Conservation (phyloP, 371 early-diverging fungal species). For the Mucor lusitanicus region DNA sequence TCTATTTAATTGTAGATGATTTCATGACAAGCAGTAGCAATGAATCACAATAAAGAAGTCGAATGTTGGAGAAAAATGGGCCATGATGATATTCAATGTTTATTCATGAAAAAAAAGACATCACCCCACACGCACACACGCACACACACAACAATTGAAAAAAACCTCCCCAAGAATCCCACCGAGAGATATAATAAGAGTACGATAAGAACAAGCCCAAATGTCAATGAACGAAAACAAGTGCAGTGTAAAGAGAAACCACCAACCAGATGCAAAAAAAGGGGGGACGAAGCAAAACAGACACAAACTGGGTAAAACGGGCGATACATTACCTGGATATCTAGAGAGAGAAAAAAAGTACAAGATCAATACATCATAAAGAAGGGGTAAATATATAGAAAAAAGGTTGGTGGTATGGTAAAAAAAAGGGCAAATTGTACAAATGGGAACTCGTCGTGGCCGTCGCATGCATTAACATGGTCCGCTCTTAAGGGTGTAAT, state of each 20-base stretch:
- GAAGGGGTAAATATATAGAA: background rate
- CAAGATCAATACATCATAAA: background rate
- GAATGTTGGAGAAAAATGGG: too few relatives aligned
- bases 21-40: too few relatives aligned
- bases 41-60: too few relatives aligned
- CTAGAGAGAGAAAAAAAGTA: background rate
- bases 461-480: slow-evolving; percentile 49
- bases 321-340: slow-evolving; percentile 6
- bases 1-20: background rate
- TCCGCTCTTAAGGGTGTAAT: slow-evolving; percentile 49
- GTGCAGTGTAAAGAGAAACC: slow-evolving; percentile 1
- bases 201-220: slow-evolving; percentile 17
- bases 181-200: slow-evolving; percentile 5
- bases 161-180: slow-evolving; percentile 8
- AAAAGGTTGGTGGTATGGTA: background rate
- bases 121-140: background rate
- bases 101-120: background rate
- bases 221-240: slow-evolving; percentile 5
- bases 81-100: too few relatives aligned
- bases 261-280: slow-evolving; percentile 1
- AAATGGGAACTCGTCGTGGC: slow-evolving; percentile 34
- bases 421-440: background rate
- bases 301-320: background rate
- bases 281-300: background rate
- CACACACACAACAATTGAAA: background rate